Conservation (phyloP, 2,329 filamentous ascomycete species). For the Davidsoniella virescens region DNA sequence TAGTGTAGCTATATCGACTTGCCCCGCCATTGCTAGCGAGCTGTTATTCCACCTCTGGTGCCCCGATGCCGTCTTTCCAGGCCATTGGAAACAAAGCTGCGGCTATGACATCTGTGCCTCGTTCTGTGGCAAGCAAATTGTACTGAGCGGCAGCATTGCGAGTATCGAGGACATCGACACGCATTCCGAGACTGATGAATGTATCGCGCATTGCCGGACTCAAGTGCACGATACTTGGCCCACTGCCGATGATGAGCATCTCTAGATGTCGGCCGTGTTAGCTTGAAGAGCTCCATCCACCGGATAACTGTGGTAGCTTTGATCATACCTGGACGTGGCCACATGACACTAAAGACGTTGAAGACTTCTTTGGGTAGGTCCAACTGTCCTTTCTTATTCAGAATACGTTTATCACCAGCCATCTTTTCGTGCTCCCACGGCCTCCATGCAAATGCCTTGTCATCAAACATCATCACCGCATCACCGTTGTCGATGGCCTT, state of each 20-base stretch:
- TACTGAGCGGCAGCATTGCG: slow-evolving; percentile 88
- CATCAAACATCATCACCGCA: slow-evolving; percentile 64
- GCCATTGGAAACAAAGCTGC: slow-evolving; percentile 77
- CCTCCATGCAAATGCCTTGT: slow-evolving; percentile 77
- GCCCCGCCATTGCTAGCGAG: not conserved
- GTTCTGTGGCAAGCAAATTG: slow-evolving; percentile 86
- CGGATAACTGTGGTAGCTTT: not conserved
- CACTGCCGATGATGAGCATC: slow-evolving; percentile 76
- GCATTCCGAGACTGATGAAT: slow-evolving; percentile 64
- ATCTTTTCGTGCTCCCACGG: slow-evolving; percentile 46
- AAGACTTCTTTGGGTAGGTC: slow-evolving; percentile 56
- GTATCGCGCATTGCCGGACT: slow-evolving; percentile 56
- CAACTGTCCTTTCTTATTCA: slow-evolving; percentile 68
- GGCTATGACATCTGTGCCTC: slow-evolving; percentile 70
- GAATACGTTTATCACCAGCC: slow-evolving; percentile 29
- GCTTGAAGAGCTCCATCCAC: not conserved
- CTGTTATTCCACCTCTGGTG: slow-evolving; percentile 13
- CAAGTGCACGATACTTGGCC: slow-evolving; percentile 57
- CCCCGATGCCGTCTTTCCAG: slow-evolving; percentile 49
- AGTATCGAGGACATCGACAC: slow-evolving; percentile 80
- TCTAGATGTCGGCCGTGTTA: slow-evolving; percentile 32
- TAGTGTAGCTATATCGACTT: too few relatives aligned
- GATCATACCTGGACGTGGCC: slow-evolving; percentile 70
- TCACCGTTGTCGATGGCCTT: slow-evolving; percentile 50
- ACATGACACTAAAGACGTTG: slow-evolving; percentile 60